Percentiles rank a stretch among this genome's conserved stretches.
Evolutionary conservation across 1,284 basidiomycete species (phyloP).

Genomic region (Thecaphora frezii): DNA sequence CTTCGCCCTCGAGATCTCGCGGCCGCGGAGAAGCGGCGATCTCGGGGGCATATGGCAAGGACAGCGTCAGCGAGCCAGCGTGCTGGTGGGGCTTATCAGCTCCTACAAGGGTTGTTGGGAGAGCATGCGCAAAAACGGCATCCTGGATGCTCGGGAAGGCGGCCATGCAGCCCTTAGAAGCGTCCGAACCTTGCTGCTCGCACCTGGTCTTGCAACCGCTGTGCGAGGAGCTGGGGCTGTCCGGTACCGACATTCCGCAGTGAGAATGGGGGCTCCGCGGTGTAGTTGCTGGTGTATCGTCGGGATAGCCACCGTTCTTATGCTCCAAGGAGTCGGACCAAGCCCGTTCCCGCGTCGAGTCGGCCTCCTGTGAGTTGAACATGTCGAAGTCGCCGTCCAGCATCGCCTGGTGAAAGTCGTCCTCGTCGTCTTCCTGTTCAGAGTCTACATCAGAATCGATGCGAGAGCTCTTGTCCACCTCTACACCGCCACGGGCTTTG

Average conservation of each 20-base stretch:
- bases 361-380: constrained; percentile 29
- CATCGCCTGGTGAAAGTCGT: constrained; percentile 55
- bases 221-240: constrained; percentile 25
- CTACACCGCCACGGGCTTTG: too few species aligned
- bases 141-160: constrained; percentile 17
- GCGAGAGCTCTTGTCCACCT: too few species aligned
- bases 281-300: constrained; percentile 43
- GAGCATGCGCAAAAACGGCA: constrained; percentile 46
- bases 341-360: constrained; percentile 13
- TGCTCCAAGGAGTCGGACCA: constrained; percentile 3
- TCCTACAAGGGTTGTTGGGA: constrained; percentile 37
- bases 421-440: constrained; percentile 45
- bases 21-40: constrained; percentile 20
- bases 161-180: constrained; percentile 5
- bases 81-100: constrained; percentile 34
- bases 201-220: not conserved
- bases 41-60: constrained; percentile 37
- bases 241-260: constrained; percentile 27
- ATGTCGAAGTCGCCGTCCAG: constrained; percentile 49
- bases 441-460: constrained; percentile 1
- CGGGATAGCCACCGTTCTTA: constrained; percentile 22
- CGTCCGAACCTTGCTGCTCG: constrained; percentile 5
- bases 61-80: constrained; percentile 42
- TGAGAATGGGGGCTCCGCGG: constrained; percentile 37
- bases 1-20: not conserved